Evolutionary conservation across 768 basidiomycete genomes (phyloP).

Genomic region (Boletus speciosus): DNA sequence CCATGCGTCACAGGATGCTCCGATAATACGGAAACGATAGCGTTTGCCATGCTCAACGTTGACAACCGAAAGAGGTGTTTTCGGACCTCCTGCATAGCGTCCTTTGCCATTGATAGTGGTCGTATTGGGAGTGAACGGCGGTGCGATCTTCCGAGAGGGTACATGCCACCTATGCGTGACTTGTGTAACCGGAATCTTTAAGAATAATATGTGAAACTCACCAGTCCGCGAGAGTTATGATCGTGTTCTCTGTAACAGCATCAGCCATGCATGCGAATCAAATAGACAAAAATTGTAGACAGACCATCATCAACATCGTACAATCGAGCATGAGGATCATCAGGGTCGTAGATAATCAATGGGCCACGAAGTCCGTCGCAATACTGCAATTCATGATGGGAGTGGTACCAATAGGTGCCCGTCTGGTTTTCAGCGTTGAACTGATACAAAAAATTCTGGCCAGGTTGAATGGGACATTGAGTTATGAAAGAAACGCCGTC

Average conservation of each 20-base stretch:
- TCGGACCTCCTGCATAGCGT: slow-evolving; percentile 34
- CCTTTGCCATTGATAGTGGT: slow-evolving; percentile 48
- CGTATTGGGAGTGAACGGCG: slow-evolving; percentile 32
- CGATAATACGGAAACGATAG: slow-evolving; percentile 40
- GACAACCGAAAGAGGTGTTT: slow-evolving; percentile 35
- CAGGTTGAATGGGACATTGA: slow-evolving; percentile 44
- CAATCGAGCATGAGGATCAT: slow-evolving; percentile 38
- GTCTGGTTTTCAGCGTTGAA: slow-evolving; percentile 38
- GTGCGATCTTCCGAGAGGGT: slow-evolving; percentile 12
- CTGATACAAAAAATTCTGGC: slow-evolving; percentile 38
- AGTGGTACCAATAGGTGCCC: slow-evolving; percentile 51
- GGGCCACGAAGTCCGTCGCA: slow-evolving; percentile 44
- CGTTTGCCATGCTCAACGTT: slow-evolving; percentile 37
- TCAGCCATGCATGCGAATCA: not conserved
- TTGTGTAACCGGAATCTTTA: not conserved
- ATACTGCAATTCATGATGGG: slow-evolving; percentile 37
- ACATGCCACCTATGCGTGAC: slow-evolving; percentile 26
- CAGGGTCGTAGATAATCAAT: slow-evolving; percentile 44
- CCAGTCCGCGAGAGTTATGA: slow-evolving; percentile 47
- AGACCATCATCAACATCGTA: slow-evolving; percentile 49
- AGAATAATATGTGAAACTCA: slow-evolving; percentile 16
- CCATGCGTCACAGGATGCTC: slow-evolving; percentile 31
- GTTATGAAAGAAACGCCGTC: slow-evolving; percentile 42
- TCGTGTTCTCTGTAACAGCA: slow-evolving; percentile 33
- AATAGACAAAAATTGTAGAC: not conserved